Evolutionary conservation across 495 filamentous ascomycete genomes (phyloP).

Genomic region (Annulohypoxylon nitens): DNA sequence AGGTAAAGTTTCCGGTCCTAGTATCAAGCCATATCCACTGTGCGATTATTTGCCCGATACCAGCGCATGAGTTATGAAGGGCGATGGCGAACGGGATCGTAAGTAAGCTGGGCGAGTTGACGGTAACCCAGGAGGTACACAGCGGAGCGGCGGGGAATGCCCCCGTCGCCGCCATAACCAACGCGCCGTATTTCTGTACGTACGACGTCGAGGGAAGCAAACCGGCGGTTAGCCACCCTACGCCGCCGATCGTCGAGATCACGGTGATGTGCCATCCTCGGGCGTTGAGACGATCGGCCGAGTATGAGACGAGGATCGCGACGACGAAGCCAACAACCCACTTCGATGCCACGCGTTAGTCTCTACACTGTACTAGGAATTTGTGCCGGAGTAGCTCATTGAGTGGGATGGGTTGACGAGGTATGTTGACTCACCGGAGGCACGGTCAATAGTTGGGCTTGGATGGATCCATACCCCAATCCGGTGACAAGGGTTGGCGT

Average conservation of each 20-base stretch:
- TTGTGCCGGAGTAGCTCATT: background rate
- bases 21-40: constrained; percentile 66
- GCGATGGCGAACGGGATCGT: constrained; percentile 40
- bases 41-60: constrained; percentile 40
- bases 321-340: constrained; percentile 44
- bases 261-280: constrained; percentile 30
- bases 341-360: constrained; percentile 9
- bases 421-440: constrained; percentile 71
- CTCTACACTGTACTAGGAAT: background rate
- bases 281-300: constrained; percentile 34
- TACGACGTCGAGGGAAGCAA: constrained; percentile 37
- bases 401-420: background rate
- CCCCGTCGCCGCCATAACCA: constrained; percentile 35
- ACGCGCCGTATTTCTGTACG: constrained; percentile 35
- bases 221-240: constrained; percentile 38
- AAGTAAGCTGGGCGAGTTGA: constrained; percentile 35
- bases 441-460: constrained; percentile 79
- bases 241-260: constrained; percentile 30
- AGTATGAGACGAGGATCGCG: constrained; percentile 35
- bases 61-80: constrained; percentile 39
- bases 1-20: constrained; percentile 68
- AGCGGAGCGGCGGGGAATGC: constrained; percentile 35
- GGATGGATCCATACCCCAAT: constrained; percentile 72
- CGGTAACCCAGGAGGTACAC: constrained; percentile 36
- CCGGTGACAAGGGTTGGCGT: constrained; percentile 79